Evolutionary conservation across 2,329 filamentous ascomycete genomes (phyloP).

Genomic region (Phyllachora maydis): DNA sequence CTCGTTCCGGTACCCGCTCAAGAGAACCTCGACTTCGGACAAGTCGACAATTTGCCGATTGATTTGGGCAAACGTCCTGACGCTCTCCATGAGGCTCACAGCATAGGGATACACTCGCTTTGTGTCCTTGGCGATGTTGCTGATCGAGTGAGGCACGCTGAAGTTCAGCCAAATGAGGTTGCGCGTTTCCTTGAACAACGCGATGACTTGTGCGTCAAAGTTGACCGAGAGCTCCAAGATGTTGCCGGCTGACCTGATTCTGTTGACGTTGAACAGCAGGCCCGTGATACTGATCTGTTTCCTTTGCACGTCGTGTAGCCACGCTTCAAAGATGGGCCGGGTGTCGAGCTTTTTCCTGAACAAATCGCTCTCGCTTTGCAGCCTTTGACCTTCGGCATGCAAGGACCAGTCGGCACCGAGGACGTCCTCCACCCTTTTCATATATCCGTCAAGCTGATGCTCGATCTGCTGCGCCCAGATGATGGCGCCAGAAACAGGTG

Average conservation of each 20-base stretch:
- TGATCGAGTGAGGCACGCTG: constrained; percentile 82
- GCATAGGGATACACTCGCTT: constrained; percentile 96
- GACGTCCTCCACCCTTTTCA: constrained; percentile 98
- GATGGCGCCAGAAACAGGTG: constrained; percentile 88
- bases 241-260: constrained; percentile 79
- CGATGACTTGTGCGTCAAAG: constrained; percentile 93
- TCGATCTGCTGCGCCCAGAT: constrained; percentile 97
- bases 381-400: constrained; percentile 84
- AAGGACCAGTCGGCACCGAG: constrained; percentile 87
- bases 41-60: constrained; percentile 67
- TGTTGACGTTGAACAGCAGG: constrained; percentile 73
- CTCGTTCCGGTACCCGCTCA: constrained; percentile 83
- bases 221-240: constrained; percentile 79
- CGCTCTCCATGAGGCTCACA: constrained; percentile 95
- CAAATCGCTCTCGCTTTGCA: constrained; percentile 75
- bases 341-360: constrained; percentile 96
- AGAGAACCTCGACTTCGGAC: constrained; percentile 67
- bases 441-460: constrained; percentile 83
- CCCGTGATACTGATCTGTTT: constrained; percentile 84
- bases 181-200: constrained; percentile 93
- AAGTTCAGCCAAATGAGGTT: constrained; percentile 93
- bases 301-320: constrained; percentile 75
- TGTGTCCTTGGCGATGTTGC: constrained; percentile 94
- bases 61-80: constrained; percentile 82
- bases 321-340: constrained; percentile 82